phyloP scores from a whole-genome alignment of 306 rosid genomes.

The Glycyrrhiza uralensis region DNA sequence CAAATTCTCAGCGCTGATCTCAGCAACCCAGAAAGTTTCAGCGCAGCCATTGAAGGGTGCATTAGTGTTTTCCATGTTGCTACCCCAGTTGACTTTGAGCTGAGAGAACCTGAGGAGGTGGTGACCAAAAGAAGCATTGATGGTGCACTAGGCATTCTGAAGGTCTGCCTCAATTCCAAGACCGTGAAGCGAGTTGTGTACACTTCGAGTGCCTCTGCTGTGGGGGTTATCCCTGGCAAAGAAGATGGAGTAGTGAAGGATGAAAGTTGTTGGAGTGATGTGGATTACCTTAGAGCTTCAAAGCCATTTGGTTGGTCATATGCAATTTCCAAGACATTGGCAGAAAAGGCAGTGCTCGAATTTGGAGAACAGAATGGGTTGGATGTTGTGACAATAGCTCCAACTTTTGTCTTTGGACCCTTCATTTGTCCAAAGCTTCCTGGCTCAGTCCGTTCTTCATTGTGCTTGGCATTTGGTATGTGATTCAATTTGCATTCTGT shows the following conservation, averaged over 20 bases:
- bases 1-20: not conserved
- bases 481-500: not conserved
- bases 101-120: not conserved
- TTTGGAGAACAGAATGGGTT: slow-evolving; percentile 19
- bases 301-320: not conserved
- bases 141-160: slow-evolving; percentile 11
- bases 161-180: slow-evolving; percentile 1
- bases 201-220: slow-evolving; percentile 11
- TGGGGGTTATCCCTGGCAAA: not conserved
- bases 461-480: slow-evolving; percentile 3
- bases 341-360: slow-evolving; percentile 23
- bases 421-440: slow-evolving; percentile 19
- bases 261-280: not conserved
- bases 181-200: slow-evolving; percentile 9
- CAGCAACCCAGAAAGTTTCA: not conserved
- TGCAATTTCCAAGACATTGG: slow-evolving; percentile 11
- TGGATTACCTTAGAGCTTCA: not conserved
- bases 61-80: slow-evolving; percentile 20
- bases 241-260: not conserved
- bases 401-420: slow-evolving; percentile 16
- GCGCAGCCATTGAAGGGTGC: slow-evolving; percentile 17
- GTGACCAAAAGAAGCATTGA: slow-evolving; percentile 18
- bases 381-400: slow-evolving; percentile 15
- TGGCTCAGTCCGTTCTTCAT: not conserved
- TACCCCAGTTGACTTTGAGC: not conserved